Percentiles rank a stretch among this genome's conserved stretches.
phyloP scores from a whole-genome alignment of 139 green algal genomes.

The Ettlia oleoabundans region DNA sequence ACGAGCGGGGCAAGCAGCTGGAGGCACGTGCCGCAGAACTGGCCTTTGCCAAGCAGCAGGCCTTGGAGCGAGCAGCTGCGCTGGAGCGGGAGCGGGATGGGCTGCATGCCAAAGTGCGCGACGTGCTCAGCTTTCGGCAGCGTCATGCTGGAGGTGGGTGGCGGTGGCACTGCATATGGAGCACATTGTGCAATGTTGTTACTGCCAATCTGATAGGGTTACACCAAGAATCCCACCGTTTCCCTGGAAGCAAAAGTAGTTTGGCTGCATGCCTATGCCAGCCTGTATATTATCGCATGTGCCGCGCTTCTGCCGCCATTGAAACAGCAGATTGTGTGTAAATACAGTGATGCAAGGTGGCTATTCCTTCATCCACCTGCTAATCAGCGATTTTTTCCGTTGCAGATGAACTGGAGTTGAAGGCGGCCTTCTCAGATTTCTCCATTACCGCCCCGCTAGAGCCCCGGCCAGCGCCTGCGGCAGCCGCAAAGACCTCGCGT shows the following conservation, averaged over 20 bases:
- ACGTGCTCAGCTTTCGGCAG: constrained; percentile 57
- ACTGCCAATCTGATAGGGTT: too few species aligned
- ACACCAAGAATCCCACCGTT: too few species aligned
- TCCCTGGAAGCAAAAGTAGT: too few species aligned
- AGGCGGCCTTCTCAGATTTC: not conserved
- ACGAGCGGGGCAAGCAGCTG: constrained; percentile 28
- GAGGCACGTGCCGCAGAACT: constrained; percentile 50
- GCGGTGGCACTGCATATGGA: not conserved
- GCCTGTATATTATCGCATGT: too few species aligned
- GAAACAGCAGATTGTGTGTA: too few species aligned
- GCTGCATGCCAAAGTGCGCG: constrained; percentile 56
- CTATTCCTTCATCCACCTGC: too few species aligned
- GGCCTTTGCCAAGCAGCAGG: constrained; percentile 62
- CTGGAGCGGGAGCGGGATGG: constrained; percentile 69
- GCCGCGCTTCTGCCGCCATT: too few species aligned
- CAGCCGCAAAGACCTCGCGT: constrained; percentile 4
- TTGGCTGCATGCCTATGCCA: too few species aligned
- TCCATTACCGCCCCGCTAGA: not conserved
- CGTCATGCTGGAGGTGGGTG: constrained; percentile 52
- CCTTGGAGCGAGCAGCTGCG: constrained; percentile 34
- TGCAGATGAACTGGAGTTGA: not conserved
- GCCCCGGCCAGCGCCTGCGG: constrained; percentile 5
- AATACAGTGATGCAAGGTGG: too few species aligned
- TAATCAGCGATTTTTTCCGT: too few species aligned
- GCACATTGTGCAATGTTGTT: too few species aligned